phyloP scores from a whole-genome alignment of 139 green algal genomes.

The Chlorella sp. region DNA sequence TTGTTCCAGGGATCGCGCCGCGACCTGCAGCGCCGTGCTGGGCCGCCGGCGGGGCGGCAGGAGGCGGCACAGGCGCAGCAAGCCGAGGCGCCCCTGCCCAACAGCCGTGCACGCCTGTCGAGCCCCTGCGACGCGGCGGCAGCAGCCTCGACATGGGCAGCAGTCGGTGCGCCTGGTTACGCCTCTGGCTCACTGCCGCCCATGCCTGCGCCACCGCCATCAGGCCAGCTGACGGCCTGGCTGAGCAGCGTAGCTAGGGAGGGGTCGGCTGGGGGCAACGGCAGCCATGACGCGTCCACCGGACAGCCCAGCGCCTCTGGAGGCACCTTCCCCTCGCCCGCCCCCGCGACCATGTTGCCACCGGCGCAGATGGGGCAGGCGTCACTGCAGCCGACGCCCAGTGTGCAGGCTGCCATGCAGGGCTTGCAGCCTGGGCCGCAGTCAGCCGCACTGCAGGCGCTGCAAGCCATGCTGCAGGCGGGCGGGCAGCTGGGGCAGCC shows the following conservation, averaged over 20 bases:
- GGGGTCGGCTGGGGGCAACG: not conserved
- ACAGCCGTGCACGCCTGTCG: not conserved
- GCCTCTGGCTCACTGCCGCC: too few species aligned
- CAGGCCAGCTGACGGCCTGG: not conserved
- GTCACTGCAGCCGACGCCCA: too few species aligned
- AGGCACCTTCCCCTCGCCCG: not conserved
- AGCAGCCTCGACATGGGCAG: too few species aligned
- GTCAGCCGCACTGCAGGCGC: too few species aligned
- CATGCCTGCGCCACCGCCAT: too few species aligned
- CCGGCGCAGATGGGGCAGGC: too few species aligned
- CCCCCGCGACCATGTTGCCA: too few species aligned
- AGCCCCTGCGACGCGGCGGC: not conserved
- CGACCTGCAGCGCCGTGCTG: slow-evolving; percentile 2
- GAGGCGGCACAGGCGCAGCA: not conserved
- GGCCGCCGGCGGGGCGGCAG: not conserved
- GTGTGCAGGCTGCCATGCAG: too few species aligned
- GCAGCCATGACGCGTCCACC: not conserved
- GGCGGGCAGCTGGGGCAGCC: too few species aligned
- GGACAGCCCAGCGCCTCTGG: not conserved
- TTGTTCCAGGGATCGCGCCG: not conserved
- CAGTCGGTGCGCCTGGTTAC: too few species aligned
- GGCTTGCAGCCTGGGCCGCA: too few species aligned
- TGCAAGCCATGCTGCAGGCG: too few species aligned
- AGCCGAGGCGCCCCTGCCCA: not conserved
- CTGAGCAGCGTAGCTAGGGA: not conserved